A percentile compares a stretch with the other conserved stretches of the same genome.
Conservation (phyloP, 2,329 filamentous ascomycete genomes). For the Fusarium caatingaense region DNA sequence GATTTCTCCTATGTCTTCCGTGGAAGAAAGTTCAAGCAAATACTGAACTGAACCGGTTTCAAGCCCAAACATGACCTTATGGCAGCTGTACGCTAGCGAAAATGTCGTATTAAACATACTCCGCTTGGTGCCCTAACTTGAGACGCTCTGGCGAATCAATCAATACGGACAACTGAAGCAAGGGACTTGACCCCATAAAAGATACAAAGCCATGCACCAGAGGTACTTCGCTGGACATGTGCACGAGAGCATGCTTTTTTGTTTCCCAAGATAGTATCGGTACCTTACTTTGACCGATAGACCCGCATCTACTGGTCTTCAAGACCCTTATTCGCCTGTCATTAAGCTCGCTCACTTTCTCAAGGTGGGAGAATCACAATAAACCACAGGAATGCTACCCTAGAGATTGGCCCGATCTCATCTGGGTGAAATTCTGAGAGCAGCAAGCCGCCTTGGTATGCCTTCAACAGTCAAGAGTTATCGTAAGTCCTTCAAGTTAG, state of each 20-base stretch:
- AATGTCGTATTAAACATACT: slow-evolving; percentile 41
- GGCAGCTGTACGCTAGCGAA: slow-evolving; percentile 32
- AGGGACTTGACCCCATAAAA: slow-evolving; percentile 24
- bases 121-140: slow-evolving; percentile 33
- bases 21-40: slow-evolving; percentile 16
- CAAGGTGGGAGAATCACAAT: slow-evolving; percentile 27
- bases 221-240: slow-evolving; percentile 30
- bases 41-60: slow-evolving; percentile 14
- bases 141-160: slow-evolving; percentile 33
- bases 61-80: slow-evolving; percentile 36
- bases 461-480: not conserved
- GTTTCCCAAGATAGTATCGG: slow-evolving; percentile 35
- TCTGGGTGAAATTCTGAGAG: slow-evolving; percentile 1
- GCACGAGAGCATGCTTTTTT: slow-evolving; percentile 5
- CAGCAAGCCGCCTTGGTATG: not conserved
- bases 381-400: slow-evolving; percentile 8
- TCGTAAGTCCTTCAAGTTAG: not conserved
- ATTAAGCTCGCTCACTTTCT: slow-evolving; percentile 10
- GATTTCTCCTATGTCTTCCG: not conserved
- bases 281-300: slow-evolving; percentile 33
- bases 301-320: slow-evolving; percentile 13
- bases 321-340: slow-evolving; percentile 22
- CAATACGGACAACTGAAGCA: slow-evolving; percentile 27
- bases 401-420: slow-evolving; percentile 8
- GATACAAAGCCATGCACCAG: slow-evolving; percentile 22